A percentile compares a stretch with the other conserved stretches of the same genome.
Conservation (phyloP, 108 stramenopile species). For the Pseudonitzschia pungens region DNA sequence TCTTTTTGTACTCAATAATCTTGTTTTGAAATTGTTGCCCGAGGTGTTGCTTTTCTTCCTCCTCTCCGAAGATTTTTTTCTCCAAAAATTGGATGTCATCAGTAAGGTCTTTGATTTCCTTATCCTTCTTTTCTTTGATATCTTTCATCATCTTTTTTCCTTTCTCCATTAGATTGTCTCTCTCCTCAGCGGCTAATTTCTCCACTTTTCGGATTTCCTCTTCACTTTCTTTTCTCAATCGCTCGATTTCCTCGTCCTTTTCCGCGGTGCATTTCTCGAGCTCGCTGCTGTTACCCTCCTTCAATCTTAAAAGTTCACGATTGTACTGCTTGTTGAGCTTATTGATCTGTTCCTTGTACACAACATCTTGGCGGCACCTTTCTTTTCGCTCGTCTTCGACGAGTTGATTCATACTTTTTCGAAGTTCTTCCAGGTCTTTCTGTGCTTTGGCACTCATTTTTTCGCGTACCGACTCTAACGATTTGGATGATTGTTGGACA, state of each 20-base stretch:
- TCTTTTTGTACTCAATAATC: constrained; percentile 58
- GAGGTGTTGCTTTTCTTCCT: constrained; percentile 46
- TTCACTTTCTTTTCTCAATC: constrained; percentile 38
- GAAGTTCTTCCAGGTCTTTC: constrained; percentile 45
- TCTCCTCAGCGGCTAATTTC: constrained; percentile 38
- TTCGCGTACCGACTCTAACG: constrained; percentile 39
- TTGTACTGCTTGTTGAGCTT: constrained; percentile 25
- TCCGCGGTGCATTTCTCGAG: constrained; percentile 29
- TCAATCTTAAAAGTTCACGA: constrained; percentile 22
- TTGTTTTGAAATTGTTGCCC: constrained; percentile 51
- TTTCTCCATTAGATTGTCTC: constrained; percentile 42
- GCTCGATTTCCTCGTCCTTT: constrained; percentile 32
- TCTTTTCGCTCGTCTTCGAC: constrained; percentile 56
- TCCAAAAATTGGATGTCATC: constrained; percentile 46
- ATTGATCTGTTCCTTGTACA: constrained; percentile 24
- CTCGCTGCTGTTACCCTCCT: constrained; percentile 3
- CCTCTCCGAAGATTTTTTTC: constrained; percentile 33
- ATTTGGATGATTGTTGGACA: constrained; percentile 21
- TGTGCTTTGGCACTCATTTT: constrained; percentile 34
- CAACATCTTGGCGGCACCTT: constrained; percentile 25
- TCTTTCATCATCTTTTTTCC: constrained; percentile 68
- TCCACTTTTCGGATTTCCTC: constrained; percentile 40
- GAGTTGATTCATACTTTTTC: constrained; percentile 45
- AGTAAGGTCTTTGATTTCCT: constrained; percentile 43
- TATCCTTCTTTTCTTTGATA: constrained; percentile 41